Conservation (phyloP, 2,329 filamentous ascomycete genomes). For the Colletotrichum agaves region DNA sequence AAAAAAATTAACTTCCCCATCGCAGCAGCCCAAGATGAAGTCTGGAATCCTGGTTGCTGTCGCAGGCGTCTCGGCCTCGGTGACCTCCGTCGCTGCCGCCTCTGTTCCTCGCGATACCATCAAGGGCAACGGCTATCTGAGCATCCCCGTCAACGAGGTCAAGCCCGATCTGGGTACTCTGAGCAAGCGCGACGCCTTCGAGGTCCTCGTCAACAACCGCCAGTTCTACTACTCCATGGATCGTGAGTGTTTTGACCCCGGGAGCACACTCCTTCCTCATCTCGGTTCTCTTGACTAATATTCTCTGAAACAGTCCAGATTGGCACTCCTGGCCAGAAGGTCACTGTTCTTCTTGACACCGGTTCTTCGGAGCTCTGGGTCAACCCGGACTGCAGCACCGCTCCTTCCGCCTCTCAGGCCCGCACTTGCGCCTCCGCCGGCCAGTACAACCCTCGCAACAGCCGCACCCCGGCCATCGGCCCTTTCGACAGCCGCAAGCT, state of each 20-base stretch:
- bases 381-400: conserved; percentile 59
- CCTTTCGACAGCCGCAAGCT: conserved; percentile 52
- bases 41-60: conserved; percentile 7
- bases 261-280: not conserved
- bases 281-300: not conserved
- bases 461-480: conserved; percentile 50
- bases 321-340: conserved; percentile 53
- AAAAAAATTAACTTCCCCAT: not conserved
- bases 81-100: conserved; percentile 26
- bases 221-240: conserved; percentile 53
- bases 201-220: conserved; percentile 48
- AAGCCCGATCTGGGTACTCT: conserved; percentile 20
- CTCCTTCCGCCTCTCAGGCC: conserved; percentile 47
- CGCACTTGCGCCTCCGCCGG: conserved; percentile 54
- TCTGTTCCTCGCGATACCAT: conserved; percentile 44
- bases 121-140: conserved; percentile 50
- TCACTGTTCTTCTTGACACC: conserved; percentile 61
- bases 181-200: conserved; percentile 41
- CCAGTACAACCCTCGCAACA: conserved; percentile 56
- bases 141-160: conserved; percentile 46
- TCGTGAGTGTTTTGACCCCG: conserved; percentile 42
- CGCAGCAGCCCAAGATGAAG: conserved; percentile 20
- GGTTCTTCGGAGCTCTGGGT: conserved; percentile 67
- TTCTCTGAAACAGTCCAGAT: conserved; percentile 50
- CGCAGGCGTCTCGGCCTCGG: conserved; percentile 13